phyloP scores from a whole-genome alignment of 2,329 filamentous ascomycete genomes.

The Fusarium tuaranense region DNA sequence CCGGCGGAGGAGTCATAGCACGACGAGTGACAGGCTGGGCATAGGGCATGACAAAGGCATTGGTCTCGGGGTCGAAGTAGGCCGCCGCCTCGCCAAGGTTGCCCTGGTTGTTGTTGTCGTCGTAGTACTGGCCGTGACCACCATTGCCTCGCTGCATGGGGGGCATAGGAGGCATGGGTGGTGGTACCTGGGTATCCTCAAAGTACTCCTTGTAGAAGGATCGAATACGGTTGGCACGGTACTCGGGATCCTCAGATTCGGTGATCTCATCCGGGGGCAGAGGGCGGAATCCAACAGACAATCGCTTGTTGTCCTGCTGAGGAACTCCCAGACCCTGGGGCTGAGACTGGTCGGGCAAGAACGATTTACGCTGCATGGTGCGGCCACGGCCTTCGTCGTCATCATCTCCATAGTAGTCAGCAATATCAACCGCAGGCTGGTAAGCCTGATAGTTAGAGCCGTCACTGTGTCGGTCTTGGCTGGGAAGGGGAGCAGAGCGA shows the following conservation, averaged over 20 bases:
- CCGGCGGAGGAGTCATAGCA: conserved; percentile 94
- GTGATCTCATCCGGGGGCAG: conserved; percentile 86
- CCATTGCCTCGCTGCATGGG: conserved; percentile 37
- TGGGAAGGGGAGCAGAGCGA: conserved; percentile 36
- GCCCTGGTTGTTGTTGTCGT: conserved; percentile 76
- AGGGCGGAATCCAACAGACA: conserved; percentile 83
- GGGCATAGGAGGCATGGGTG: conserved; percentile 55
- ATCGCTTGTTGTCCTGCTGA: conserved; percentile 64
- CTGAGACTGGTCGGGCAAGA: conserved; percentile 44
- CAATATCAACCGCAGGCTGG: conserved; percentile 46
- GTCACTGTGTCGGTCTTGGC: conserved; percentile 29
- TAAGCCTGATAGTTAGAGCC: conserved; percentile 38
- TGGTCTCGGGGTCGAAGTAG: conserved; percentile 75
- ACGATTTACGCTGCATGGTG: conserved; percentile 46
- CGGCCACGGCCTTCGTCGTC: conserved; percentile 51
- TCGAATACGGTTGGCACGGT: conserved; percentile 93
- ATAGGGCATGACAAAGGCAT: conserved; percentile 83
- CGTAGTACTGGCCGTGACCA: conserved; percentile 67
- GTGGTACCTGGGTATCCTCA: conserved; percentile 77
- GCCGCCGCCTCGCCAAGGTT: conserved; percentile 75
- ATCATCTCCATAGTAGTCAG: conserved; percentile 50
- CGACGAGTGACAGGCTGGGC: conserved; percentile 87
- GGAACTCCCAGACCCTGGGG: conserved; percentile 63
- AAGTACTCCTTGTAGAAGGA: conserved; percentile 99
- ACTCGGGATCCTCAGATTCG: conserved; percentile 88